Conservation (phyloP, 2,329 filamentous ascomycete genomes). For the Rutstroemia sp. region DNA sequence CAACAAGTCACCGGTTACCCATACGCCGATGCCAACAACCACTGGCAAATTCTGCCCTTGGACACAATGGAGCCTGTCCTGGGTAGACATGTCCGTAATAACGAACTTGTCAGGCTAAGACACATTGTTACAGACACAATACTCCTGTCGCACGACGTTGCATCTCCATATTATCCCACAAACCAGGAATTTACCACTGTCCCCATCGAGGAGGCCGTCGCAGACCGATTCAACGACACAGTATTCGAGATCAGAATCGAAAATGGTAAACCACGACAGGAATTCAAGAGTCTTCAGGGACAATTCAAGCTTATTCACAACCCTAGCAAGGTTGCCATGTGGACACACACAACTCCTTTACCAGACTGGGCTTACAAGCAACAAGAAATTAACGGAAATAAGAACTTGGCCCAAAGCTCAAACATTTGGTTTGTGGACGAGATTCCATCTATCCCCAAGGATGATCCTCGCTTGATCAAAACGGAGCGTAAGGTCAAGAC, state of each 20-base stretch:
- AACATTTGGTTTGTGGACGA: slow-evolving; percentile 95
- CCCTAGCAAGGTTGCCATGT: slow-evolving; percentile 96
- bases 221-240: slow-evolving; percentile 75
- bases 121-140: slow-evolving; percentile 81
- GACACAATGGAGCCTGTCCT: slow-evolving; percentile 52
- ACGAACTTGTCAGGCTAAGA: slow-evolving; percentile 77
- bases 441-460: slow-evolving; percentile 68
- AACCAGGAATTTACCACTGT: slow-evolving; percentile 98
- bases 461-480: slow-evolving; percentile 65
- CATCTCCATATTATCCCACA: slow-evolving; percentile 90
- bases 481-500: slow-evolving; percentile 72
- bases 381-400: slow-evolving; percentile 99
- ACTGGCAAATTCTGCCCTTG: slow-evolving; percentile 85
- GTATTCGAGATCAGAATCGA: slow-evolving; percentile 91
- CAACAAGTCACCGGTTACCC: slow-evolving; percentile 98
- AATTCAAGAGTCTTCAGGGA: slow-evolving; percentile 84
- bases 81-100: slow-evolving; percentile 66
- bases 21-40: slow-evolving; percentile 97
- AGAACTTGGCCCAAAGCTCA: slow-evolving; percentile 80
- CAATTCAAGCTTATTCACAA: slow-evolving; percentile 96
- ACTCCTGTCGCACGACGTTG: slow-evolving; percentile 91
- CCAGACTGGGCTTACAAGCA: slow-evolving; percentile 97
- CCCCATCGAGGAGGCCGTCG: slow-evolving; percentile 61
- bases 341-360: slow-evolving; percentile 92
- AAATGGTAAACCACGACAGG: slow-evolving; percentile 68